Conservation (phyloP, 2,329 filamentous ascomycete species). For the Alternaria sp. region DNA sequence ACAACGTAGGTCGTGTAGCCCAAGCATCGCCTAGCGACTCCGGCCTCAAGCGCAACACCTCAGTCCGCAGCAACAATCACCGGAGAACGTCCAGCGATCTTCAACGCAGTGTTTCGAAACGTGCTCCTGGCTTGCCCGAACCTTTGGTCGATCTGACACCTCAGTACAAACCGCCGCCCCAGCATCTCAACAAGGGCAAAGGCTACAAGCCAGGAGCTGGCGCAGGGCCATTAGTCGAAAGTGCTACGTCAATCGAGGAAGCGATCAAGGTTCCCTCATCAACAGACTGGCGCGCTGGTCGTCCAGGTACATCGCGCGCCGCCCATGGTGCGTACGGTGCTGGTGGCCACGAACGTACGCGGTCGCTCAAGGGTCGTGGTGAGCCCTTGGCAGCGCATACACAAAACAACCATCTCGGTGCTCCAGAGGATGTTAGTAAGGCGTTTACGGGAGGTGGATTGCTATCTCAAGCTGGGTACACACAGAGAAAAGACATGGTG, state of each 20-base stretch:
- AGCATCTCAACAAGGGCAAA: conserved; percentile 64
- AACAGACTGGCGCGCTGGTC: conserved; percentile 56
- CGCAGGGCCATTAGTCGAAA: conserved; percentile 56
- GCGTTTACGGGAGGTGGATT: conserved; percentile 59
- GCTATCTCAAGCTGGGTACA: conserved; percentile 52
- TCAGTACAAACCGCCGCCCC: conserved; percentile 69
- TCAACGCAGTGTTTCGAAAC: conserved; percentile 58
- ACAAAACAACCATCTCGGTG: conserved; percentile 44
- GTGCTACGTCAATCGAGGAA: conserved; percentile 56
- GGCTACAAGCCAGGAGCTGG: conserved; percentile 54
- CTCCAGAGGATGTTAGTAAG: conserved; percentile 44
- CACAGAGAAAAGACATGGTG: conserved; percentile 50
- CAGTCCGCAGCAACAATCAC: conserved; percentile 46
- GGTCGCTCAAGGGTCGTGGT: conserved; percentile 47
- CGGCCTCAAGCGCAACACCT: conserved; percentile 42
- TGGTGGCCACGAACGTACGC: conserved; percentile 45
- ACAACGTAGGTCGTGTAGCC: conserved; percentile 50
- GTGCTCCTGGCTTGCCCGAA: conserved; percentile 56
- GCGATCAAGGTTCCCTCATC: conserved; percentile 55
- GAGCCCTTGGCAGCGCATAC: conserved; percentile 47
- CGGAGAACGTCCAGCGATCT: conserved; percentile 50
- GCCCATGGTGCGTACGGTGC: conserved; percentile 40
- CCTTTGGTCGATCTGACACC: conserved; percentile 75
- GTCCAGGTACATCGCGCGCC: conserved; percentile 37
- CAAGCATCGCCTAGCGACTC: conserved; percentile 35